Evolutionary conservation across 1,139 yeast species (phyloP).

Genomic region (Taphrina wiesneri): DNA sequence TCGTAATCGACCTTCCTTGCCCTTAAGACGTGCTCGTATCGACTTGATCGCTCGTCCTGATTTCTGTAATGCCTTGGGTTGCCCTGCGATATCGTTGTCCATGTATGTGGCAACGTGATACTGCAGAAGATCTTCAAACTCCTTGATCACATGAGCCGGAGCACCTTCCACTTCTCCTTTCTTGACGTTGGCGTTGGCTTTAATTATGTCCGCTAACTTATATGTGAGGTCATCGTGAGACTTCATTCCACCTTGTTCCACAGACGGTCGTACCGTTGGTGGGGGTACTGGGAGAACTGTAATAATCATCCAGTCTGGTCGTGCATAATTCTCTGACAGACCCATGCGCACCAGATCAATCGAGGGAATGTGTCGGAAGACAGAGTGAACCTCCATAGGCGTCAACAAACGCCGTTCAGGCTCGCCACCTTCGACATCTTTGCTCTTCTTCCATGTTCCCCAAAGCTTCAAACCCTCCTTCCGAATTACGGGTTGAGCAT

Average conservation of each 20-base stretch:
- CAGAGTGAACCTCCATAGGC: conserved; percentile 85
- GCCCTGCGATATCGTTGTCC: conserved; percentile 99
- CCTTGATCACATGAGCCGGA: conserved; percentile 96
- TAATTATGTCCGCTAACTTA: conserved; percentile 92
- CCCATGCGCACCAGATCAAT: conserved; percentile 84
- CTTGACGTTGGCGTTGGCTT: conserved; percentile 94
- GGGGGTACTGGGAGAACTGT: conserved; percentile 99
- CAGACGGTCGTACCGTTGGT: conserved; percentile 98
- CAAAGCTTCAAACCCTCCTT: conserved; percentile 92
- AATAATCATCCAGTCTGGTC: conserved; percentile 98
- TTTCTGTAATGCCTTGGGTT: conserved; percentile 97
- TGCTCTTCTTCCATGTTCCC: conserved; percentile 96
- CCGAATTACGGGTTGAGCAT: conserved; percentile 91
- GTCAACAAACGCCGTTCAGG: conserved; percentile 89
- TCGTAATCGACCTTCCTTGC: conserved; percentile 98
- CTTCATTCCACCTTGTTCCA: conserved; percentile 98
- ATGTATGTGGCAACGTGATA: conserved; percentile 99
- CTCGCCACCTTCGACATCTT: conserved; percentile 72
- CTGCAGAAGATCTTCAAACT: conserved; percentile 90
- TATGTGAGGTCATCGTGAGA: conserved; percentile 99
- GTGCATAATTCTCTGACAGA: conserved; percentile 90
- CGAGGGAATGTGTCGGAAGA: conserved; percentile 84
- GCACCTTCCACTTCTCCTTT: conserved; percentile 97
- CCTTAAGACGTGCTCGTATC: conserved; percentile 97
- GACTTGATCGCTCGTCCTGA: conserved; percentile 98